Base-by-base conservation (phyloP, 1,139 yeast species). In the Kodamaea sp. region DNA sequence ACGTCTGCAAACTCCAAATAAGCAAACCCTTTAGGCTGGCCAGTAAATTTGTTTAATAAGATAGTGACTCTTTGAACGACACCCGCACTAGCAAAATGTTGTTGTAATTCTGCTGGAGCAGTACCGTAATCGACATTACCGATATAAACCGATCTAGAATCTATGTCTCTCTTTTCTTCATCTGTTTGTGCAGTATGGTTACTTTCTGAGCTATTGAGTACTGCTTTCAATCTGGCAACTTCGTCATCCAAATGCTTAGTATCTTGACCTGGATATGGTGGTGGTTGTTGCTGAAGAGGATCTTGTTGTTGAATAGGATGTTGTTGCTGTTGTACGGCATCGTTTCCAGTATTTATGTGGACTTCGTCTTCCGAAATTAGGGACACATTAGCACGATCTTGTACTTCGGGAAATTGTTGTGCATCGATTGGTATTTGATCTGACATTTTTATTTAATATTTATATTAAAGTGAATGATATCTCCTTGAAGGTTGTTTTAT, bases 21-120 rank as follows among this genome's bases (percentile, higher is more conserved):
- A 1, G 95, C 96, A 63, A 75, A 86, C 4, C 96, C 96, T 59
- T 84, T 85, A 30, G 96, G 94, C 47, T 75, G 80, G 2, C 95
- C 94, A 0, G 90, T 79, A 53, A 65, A 68, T 54, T 79, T 81
- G 63, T 87, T 84, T 48, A 75, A 68, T 58, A 84, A 65, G 39
- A 90, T 84, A 1, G 96, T 90, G 29, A 90, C 90, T 50, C 97
- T 72, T 52, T 87, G 83, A 35, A 90, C 86, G 2, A 75, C 72
- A 1, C 97, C 97, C 42, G 84, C 81, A 7, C 75, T 62, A 37
- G 79, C 75, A 61, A 90, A 88, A 50, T 83, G 86, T 39, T 82
- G 80, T 57, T 88, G 94, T 30, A 90, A 69, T 53, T 85, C 92
- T 46, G 82, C 80, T 7, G 96, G 95, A 4, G 90, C 78, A 3